Percentiles rank a stretch among this genome's conserved stretches.
Evolutionary conservation across 352 stramenopile genomes (phyloP).

Genomic region (Thalassiosira mediterranea): DNA sequence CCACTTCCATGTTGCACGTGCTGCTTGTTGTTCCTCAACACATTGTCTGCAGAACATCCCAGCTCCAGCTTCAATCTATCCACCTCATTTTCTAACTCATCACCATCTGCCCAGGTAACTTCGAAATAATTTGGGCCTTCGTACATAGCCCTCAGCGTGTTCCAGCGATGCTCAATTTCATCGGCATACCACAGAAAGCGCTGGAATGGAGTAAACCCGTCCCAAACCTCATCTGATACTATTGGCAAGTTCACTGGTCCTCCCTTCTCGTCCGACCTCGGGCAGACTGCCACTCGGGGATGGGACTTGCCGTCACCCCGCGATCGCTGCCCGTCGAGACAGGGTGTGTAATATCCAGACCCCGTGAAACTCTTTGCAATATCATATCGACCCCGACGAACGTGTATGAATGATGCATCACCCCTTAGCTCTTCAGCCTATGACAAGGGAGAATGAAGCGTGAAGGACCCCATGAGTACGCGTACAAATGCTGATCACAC

Average conservation of each 20-base stretch:
- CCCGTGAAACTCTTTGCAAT: conserved; percentile 23
- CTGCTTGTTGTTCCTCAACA: too few species aligned
- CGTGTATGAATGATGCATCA: conserved; percentile 5
- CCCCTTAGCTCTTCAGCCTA: conserved; percentile 5
- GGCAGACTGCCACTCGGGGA: conserved; percentile 8
- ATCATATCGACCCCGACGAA: conserved; percentile 14
- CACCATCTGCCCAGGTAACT: conserved; percentile 18
- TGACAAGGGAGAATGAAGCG: too few species aligned
- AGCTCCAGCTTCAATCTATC: too few species aligned
- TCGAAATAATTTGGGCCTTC: conserved; percentile 6
- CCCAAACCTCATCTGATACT: conserved; percentile 18
- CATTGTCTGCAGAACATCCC: too few species aligned
- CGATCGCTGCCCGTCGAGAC: background rate
- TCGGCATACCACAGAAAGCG: conserved; percentile 33
- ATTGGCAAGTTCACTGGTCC: conserved; percentile 16
- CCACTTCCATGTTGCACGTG: too few species aligned
- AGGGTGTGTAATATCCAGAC: conserved; percentile 1
- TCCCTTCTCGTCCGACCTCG: conserved; percentile 5
- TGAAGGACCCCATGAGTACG: too few species aligned
- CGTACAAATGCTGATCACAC: too few species aligned
- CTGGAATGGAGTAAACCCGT: conserved; percentile 13
- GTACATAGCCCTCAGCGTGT: conserved; percentile 2
- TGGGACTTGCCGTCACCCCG: too few species aligned
- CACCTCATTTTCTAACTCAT: too few species aligned
- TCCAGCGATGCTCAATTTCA: conserved; percentile 29